Base-by-base conservation (phyloP, 176 grass and related monocot species). In the Paspalum notatum region DNA sequence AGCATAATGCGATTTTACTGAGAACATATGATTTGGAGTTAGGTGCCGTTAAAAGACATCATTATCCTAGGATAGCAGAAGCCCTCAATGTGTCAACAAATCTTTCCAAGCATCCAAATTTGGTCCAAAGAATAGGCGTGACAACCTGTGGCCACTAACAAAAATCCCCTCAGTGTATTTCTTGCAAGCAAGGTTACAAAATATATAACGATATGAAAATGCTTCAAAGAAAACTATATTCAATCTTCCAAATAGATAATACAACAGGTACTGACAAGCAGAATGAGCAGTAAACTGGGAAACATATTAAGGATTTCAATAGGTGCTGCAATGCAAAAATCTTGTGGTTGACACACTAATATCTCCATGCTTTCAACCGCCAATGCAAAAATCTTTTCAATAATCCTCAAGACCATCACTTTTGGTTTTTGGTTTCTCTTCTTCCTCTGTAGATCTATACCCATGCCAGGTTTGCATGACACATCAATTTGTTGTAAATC, bases 301-400 rank as follows among this genome's bases (percentile, higher is more conserved):
- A 83, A 24, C 71, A 62, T 17, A n/a, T n/a, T 7, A 14, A 63
- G 38, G 2, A 56, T 66, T 66, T 13, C 50, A 48, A 12, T 80
- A 77, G 45, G 37, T 63, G 25, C 38, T 70, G 66, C 54, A 74
- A 44, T 21, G 72, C 7, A 51, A 67, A 82, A 81, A 67, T 39
- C 61, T 10, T 69, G 75, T 43, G 52, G 25, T 75, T 47, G 60
- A n/a, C n/a, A n/a, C 82, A 89, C 37, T 65, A 21, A 18, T 77
- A 98, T 92, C 95, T 93, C 95, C 62, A 92, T 76, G 76, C 82
- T 92, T 83, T 98, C 92, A 82, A 94, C 81, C 66, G 95, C 92
- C 76, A 98, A 17, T 47, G 95, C 88, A n/a, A 76, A 91, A 93
- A 66, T 94, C 95, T 61, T 91, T 98, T 92, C 92, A 98, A 58